Evolutionary conservation across 1,284 basidiomycete genomes (phyloP).

Genomic region (Thecaphora frezii): DNA sequence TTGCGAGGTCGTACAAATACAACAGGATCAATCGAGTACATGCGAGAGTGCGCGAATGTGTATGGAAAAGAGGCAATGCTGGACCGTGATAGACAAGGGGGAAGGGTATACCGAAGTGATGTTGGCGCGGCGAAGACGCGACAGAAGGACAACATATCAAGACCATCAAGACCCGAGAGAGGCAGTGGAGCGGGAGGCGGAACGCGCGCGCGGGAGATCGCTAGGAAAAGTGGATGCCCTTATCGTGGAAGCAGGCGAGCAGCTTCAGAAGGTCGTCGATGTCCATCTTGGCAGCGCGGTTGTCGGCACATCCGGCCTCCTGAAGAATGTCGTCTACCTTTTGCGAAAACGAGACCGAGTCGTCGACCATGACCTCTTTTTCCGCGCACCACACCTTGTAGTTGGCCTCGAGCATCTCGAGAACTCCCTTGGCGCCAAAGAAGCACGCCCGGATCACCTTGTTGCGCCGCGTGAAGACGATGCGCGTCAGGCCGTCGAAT

Average conservation of each 20-base stretch:
- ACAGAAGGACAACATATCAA: too few relatives aligned
- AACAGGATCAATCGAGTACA: too few relatives aligned
- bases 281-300: slow-evolving; percentile 78
- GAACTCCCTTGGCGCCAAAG: slow-evolving; percentile 81
- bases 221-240: slow-evolving; percentile 77
- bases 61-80: too few relatives aligned
- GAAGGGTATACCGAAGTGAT: too few relatives aligned
- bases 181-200: too few relatives aligned
- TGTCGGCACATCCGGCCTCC: slow-evolving; percentile 70
- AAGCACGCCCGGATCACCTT: slow-evolving; percentile 86
- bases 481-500: slow-evolving; percentile 89
- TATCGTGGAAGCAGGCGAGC: slow-evolving; percentile 77
- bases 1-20: too few relatives aligned
- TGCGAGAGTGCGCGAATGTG: too few relatives aligned
- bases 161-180: too few relatives aligned
- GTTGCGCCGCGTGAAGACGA: slow-evolving; percentile 86
- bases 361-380: slow-evolving; percentile 60
- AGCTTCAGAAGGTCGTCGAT: slow-evolving; percentile 79
- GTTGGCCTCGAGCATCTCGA: slow-evolving; percentile 91
- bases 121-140: too few relatives aligned
- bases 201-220: too few relatives aligned
- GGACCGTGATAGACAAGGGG: too few relatives aligned
- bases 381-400: slow-evolving; percentile 91
- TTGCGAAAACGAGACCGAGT: slow-evolving; percentile 36
- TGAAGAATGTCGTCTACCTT: slow-evolving; percentile 76